Evolutionary conservation across 768 basidiomycete species (phyloP), one percentile per base, ranked within the genome.

Genomic region (Kwoniella shandongensis): DNA sequence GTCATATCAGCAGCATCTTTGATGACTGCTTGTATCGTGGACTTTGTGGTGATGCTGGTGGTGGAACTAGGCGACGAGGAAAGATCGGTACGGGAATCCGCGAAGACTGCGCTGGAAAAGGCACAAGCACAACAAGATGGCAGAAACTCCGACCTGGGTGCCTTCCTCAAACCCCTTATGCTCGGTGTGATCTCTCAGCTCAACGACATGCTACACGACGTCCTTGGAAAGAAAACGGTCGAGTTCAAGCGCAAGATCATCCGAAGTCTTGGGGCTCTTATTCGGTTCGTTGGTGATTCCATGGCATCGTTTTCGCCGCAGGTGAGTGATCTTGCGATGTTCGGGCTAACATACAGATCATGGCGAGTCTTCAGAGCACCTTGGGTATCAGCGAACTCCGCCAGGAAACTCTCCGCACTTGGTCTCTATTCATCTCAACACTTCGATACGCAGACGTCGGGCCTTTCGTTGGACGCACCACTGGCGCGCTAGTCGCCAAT

Each of bases 361-460:
- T 98, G 88, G 91, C 94, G 0, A 91, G 88, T 17, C 82, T 99
- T 36, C 94, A 98, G 78, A 91, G 88, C 5, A 88, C 87, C 78
- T 81, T 96, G n/a, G 76, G 80, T 30, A 81, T 89, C 11, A 82
- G 83, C 0, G 87, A 87, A 58, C 80, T 99, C 6, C 83, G 88
- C 0, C 84, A 88, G 56, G 86, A 85, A 6, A 88, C 91, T 0
- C 79, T 99, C 2, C 79, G 83, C 29, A 88, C 85, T 36, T 98
- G 92, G 91, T 76, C 82, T 52, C 80, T 78, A 23, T 96, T 97
- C 76, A 77, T 94, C 59, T 81, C 79, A 15, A 85, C 85, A 1
- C 76, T 94, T 18, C 79, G 81, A 2, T 81, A 83, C 18, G 76
- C 74, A 44, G 92, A 98, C 60, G 80, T 92, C 40, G 86, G 89